Evolutionary conservation across 2,329 filamentous ascomycete genomes (phyloP).

Genomic region (Apiospora sp.): DNA sequence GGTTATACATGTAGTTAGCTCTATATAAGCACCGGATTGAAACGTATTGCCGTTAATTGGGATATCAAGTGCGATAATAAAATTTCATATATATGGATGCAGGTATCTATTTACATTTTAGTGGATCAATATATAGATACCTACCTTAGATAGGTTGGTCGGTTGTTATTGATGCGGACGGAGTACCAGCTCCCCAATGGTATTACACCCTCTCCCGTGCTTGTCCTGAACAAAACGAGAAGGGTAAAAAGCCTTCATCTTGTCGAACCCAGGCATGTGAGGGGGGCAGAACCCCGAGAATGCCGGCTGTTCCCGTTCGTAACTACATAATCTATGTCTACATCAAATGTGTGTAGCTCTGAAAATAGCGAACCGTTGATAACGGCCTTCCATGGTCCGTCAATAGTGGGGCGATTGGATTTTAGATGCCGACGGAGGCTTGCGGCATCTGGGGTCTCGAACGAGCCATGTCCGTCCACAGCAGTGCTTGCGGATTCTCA

Average conservation of each 20-base stretch:
- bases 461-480: slow-evolving; percentile 18
- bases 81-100: neutral
- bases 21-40: neutral
- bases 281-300: neutral
- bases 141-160: neutral
- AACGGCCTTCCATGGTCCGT: slow-evolving; percentile 17
- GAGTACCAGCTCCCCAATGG: neutral
- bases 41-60: neutral
- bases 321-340: neutral
- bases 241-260: neutral
- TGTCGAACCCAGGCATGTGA: neutral
- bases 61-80: neutral
- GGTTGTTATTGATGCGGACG: neutral
- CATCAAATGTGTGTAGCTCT: neutral
- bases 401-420: slow-evolving; percentile 12
- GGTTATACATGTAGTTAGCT: neutral
- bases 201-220: neutral
- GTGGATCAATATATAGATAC: neutral
- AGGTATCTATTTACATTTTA: neutral
- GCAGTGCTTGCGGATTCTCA: neutral
- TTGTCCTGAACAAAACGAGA: neutral
- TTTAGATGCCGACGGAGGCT: slow-evolving; percentile 2
- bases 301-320: neutral
- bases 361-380: slow-evolving; percentile 14
- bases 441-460: slow-evolving; percentile 11